Evolutionary conservation across 2,329 filamentous ascomycete genomes (phyloP), one percentile per base, ranked within the genome.

Genomic region (Bertia moriformis): DNA sequence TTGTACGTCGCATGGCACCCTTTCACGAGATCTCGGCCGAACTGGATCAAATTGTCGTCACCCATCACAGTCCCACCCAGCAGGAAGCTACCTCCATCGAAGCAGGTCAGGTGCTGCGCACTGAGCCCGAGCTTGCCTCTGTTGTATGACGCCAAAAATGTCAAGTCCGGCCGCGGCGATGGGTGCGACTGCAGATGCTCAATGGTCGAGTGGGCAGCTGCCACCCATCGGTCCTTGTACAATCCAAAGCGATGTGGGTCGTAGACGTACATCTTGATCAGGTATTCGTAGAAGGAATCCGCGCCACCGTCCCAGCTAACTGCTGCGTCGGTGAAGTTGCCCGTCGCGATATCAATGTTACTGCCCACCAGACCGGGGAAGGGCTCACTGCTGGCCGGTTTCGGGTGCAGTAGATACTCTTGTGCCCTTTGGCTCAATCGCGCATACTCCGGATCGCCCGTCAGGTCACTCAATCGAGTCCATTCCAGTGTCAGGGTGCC

Each of bases 251-350:
- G 61, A 3, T 49, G 45, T 0, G 65, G 56, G 48, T 78, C 71
- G 51, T 82, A 82, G 38, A 79, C 59, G 45, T 67, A 81, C 73
- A 79, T 78, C 55, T 82, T 82, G 45, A 82, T 69, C 17, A 81
- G 62, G 49, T 82, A 81, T 51, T 81, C 76, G 52, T 81, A 81
- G 54, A 71, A 80, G 2, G 67, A 73, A 49, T 81, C 76, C 35
- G 64, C 62, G 7, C 74, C 73, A 27, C 72, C 74, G 38, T 65
- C 61, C 77, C 77, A 82, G 20, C 73, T 73, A 33, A 77, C 75
- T 3, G 43, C 46, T 2, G 63, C 63, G 46, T 79, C 67, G 18
- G 62, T 41, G 44, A 81, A 78, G 5, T 60, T 38, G n/a, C 77
- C 76, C 1, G 62, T 71, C 1, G 53, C 50, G 40, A 77, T 62